A percentile compares a stretch with the other conserved stretches of the same genome.
Conservation (phyloP, 2,329 filamentous ascomycete genomes). For the Botrytis fabae region DNA sequence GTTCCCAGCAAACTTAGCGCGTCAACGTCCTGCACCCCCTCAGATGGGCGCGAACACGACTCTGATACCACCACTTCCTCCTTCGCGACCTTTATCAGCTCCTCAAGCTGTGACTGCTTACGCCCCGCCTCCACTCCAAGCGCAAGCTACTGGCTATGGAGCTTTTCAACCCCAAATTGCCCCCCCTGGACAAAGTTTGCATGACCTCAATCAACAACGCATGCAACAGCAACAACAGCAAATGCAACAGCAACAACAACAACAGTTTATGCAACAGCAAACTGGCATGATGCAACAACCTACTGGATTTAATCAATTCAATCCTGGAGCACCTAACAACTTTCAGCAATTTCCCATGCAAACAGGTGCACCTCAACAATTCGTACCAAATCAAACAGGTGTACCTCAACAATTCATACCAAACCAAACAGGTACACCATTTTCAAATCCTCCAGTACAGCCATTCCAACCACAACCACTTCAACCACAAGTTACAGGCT, state of each 20-base stretch:
- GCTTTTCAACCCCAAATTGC: conserved; percentile 61
- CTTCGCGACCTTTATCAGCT: conserved; percentile 80
- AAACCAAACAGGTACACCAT: conserved; percentile 50
- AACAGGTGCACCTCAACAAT: conserved; percentile 35
- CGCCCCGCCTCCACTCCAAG: conserved; percentile 71
- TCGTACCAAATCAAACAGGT: conserved; percentile 46
- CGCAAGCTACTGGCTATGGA: conserved; percentile 73
- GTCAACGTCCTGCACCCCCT: conserved; percentile 72
- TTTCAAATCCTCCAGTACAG: conserved; percentile 57
- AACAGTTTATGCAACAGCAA: conserved; percentile 53
- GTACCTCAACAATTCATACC: conserved; percentile 41
- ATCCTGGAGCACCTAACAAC: conserved; percentile 27
- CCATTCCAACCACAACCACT: conserved; percentile 56
- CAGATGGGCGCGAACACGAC: conserved; percentile 57
- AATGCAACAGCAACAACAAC: conserved; percentile 63
- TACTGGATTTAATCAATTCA: conserved; percentile 47
- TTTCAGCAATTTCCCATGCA: conserved; percentile 35
- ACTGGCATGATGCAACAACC: conserved; percentile 41
- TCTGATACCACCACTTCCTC: conserved; percentile 73
- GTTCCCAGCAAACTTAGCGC: conserved; percentile 47
- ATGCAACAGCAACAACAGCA: conserved; percentile 64
- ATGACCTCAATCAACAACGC: conserved; percentile 56
- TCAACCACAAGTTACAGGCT: conserved; percentile 52
- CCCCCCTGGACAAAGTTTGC: conserved; percentile 72
- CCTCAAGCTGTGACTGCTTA: conserved; percentile 79